Evolutionary conservation across 2,329 filamentous ascomycete genomes (phyloP).

Genomic region (Scortechinia acanthostroma): DNA sequence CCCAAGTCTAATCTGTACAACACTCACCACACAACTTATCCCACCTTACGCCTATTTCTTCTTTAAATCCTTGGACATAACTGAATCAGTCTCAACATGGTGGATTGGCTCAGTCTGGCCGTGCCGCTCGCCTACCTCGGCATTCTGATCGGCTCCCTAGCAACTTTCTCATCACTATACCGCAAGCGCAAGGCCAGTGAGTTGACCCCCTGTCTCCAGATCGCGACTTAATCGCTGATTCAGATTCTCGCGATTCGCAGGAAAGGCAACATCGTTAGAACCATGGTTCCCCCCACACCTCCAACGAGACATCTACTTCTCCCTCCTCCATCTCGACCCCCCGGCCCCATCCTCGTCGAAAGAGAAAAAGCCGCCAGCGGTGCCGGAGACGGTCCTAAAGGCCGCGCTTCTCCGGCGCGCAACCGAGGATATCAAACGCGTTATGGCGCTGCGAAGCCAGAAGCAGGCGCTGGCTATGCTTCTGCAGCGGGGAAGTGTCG

Average conservation of each 20-base stretch:
- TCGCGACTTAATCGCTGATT: slow-evolving; percentile 3
- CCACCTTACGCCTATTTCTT: too few species aligned
- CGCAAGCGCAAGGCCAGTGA: slow-evolving; percentile 48
- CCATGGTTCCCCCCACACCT: slow-evolving; percentile 58
- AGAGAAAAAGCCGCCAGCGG: slow-evolving; percentile 39
- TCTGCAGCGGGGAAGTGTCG: slow-evolving; percentile 55
- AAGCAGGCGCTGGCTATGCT: slow-evolving; percentile 51
- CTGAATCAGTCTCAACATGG: slow-evolving; percentile 1
- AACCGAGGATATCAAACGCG: slow-evolving; percentile 53
- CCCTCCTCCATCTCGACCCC: slow-evolving; percentile 51
- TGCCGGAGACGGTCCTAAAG: slow-evolving; percentile 55
- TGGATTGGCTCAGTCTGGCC: slow-evolving; percentile 49
- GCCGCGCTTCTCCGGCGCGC: slow-evolving; percentile 54
- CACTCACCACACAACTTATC: too few species aligned
- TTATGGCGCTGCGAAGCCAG: slow-evolving; percentile 47
- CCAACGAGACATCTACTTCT: slow-evolving; percentile 58
- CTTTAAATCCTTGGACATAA: too few species aligned
- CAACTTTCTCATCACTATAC: slow-evolving; percentile 57
- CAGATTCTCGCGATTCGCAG: slow-evolving; percentile 12
- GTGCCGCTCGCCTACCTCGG: slow-evolving; percentile 56
- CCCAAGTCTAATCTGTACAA: too few species aligned
- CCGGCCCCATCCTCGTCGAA: slow-evolving; percentile 12
- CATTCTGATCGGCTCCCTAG: slow-evolving; percentile 53
- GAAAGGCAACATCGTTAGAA: slow-evolving; percentile 44
- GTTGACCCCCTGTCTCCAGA: slow-evolving; percentile 8